Percentiles rank a stretch among this genome's conserved stretches.
These are phyloP conservation scores for Urostyla sp. DNA, from an alignment of 73 alveolate species.

Conservation along the genomic window DNA sequence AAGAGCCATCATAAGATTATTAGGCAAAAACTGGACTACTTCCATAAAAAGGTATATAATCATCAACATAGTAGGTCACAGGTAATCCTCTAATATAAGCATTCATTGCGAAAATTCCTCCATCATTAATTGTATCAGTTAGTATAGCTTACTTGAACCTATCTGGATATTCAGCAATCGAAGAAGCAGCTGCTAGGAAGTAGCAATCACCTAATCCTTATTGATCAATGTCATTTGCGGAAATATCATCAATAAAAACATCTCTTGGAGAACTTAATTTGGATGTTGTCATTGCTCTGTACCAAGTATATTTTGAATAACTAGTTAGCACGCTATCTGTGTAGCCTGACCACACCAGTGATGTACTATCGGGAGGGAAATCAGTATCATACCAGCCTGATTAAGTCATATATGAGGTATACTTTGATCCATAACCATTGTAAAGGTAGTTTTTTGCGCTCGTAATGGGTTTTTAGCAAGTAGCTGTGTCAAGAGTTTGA, in stretches of 20 bases:
- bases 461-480: too few species aligned
- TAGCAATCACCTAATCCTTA: conserved; percentile 22
- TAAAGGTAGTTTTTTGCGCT: too few species aligned
- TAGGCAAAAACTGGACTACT: neutral
- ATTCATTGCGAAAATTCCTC: conserved; percentile 26
- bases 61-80: conserved; percentile 22
- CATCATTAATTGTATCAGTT: neutral
- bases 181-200: neutral
- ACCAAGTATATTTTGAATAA: too few species aligned
- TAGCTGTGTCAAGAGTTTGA: too few species aligned
- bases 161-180: neutral
- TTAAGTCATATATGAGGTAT: too few species aligned
- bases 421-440: too few species aligned
- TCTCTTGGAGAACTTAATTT: too few species aligned
- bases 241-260: conserved; percentile 36
- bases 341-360: too few species aligned
- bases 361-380: too few species aligned
- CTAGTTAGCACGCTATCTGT: too few species aligned
- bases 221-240: conserved; percentile 25
- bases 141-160: neutral
- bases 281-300: too few species aligned
- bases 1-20: conserved; percentile 30
- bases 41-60: conserved; percentile 32
- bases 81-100: conserved; percentile 30
- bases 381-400: too few species aligned